Conservation (phyloP, 2,329 filamentous ascomycete genomes). For the Periconia macrospinosa region DNA sequence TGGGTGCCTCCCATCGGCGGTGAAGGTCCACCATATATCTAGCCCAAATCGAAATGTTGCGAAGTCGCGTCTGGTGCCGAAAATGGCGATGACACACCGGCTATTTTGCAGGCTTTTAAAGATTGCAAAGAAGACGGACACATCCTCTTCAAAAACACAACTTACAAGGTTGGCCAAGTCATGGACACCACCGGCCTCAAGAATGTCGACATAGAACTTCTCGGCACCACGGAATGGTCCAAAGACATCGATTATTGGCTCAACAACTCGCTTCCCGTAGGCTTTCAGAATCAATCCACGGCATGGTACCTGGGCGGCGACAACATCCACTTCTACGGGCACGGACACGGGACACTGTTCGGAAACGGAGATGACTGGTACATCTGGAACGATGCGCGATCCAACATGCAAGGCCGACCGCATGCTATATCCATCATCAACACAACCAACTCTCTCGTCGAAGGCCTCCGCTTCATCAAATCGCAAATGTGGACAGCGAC, state of each 20-base stretch:
- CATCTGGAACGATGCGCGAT: constrained; percentile 43
- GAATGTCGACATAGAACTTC: constrained; percentile 28
- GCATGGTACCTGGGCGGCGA: constrained; percentile 50
- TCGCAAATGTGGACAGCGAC: constrained; percentile 65
- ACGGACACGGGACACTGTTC: constrained; percentile 57
- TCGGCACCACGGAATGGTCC: constrained; percentile 27
- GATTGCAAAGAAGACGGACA: constrained; percentile 23
- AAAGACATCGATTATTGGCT: constrained; percentile 33
- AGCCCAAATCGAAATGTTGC: neutral
- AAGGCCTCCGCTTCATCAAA: constrained; percentile 55
- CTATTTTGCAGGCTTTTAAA: constrained; percentile 27
- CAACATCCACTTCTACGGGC: constrained; percentile 53
- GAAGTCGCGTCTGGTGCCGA: constrained; percentile 12
- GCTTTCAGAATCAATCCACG: constrained; percentile 38
- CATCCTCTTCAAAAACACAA: constrained; percentile 23
- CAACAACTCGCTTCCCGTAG: constrained; percentile 27
- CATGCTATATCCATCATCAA: constrained; percentile 56
- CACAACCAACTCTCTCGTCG: constrained; percentile 53
- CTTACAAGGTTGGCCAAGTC: constrained; percentile 25
- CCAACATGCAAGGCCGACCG: constrained; percentile 46
- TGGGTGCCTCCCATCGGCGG: neutral
- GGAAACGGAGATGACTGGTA: constrained; percentile 66
- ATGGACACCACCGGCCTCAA: constrained; percentile 26
- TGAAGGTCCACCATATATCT: neutral
- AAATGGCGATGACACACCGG: constrained; percentile 26